Evolutionary conservation across 2,329 filamentous ascomycete genomes (phyloP).

Genomic region (Xylaria sp.): DNA sequence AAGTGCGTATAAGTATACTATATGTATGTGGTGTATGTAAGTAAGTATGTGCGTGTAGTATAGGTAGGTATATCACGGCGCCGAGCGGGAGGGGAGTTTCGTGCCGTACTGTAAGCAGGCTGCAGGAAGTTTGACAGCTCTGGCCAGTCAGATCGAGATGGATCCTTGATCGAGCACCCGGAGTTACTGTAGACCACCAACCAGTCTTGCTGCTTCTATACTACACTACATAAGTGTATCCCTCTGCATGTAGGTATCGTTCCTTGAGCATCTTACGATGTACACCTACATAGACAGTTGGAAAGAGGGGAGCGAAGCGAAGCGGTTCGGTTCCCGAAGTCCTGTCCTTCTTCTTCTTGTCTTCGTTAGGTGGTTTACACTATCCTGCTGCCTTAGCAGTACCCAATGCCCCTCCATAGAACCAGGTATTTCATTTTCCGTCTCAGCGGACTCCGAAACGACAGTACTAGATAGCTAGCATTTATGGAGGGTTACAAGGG

Average conservation of each 20-base stretch:
- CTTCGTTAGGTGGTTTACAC: neutral
- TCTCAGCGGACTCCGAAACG: constrained; percentile 25
- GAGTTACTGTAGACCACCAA: too few relatives aligned
- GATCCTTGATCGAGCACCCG: constrained; percentile 2
- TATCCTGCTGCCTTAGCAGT: neutral
- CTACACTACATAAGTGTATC: too few relatives aligned
- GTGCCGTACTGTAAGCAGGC: constrained; percentile 23
- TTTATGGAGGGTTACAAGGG: neutral
- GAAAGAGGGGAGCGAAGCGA: neutral
- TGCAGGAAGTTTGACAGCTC: constrained; percentile 2
- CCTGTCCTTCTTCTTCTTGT: neutral
- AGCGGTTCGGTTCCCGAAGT: constrained; percentile 12
- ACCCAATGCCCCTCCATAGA: neutral
- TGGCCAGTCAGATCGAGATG: constrained; percentile 8
- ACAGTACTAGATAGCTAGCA: neutral
- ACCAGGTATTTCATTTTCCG: neutral
- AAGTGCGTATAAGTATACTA: too few relatives aligned
- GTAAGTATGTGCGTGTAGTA: too few relatives aligned
- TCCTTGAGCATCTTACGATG: neutral
- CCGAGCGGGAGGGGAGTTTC: neutral
- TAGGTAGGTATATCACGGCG: constrained; percentile 8
- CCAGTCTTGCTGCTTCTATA: too few relatives aligned
- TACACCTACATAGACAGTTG: constrained; percentile 1
- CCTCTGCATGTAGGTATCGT: neutral
- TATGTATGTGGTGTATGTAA: too few relatives aligned